Conservation (phyloP, 306 rosid genomes). For the Castanea crenata region DNA sequence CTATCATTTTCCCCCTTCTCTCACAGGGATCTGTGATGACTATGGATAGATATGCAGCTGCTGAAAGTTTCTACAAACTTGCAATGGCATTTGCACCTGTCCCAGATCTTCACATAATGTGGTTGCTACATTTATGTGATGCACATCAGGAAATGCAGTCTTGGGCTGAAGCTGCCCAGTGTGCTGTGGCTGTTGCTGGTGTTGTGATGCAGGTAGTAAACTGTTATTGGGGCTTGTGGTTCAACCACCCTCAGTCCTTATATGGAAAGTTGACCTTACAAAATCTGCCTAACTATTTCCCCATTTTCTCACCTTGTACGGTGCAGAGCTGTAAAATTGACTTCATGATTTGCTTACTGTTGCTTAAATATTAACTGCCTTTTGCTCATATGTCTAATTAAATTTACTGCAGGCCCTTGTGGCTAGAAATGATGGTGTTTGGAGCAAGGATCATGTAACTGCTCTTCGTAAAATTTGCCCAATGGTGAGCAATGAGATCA, state of each 20-base stretch:
- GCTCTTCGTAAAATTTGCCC: conserved; percentile 91
- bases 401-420: conserved; percentile 77
- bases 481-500: conserved; percentile 91
- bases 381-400: conserved; percentile 11
- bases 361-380: not conserved
- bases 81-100: conserved; percentile 99
- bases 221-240: not conserved
- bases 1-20: conserved; percentile 12
- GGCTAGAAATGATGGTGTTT: conserved; percentile 95
- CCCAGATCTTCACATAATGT: conserved; percentile 99
- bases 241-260: not conserved
- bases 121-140: conserved; percentile 96
- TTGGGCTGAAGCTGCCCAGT: conserved; percentile 99
- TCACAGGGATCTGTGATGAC: conserved; percentile 80
- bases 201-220: conserved; percentile 88
- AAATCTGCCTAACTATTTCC: too few species aligned
- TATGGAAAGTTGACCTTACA: not conserved
- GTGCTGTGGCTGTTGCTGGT: conserved; percentile 97
- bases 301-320: not conserved
- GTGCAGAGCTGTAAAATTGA: not conserved
- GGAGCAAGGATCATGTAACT: conserved; percentile 94
- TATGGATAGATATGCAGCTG: conserved; percentile 93
- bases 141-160: conserved; percentile 99
- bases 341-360: not conserved
- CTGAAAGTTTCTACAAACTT: conserved; percentile 85